Evolutionary conservation across 495 filamentous ascomycete species (phyloP).

Genomic region (Penicillium daleae): DNA sequence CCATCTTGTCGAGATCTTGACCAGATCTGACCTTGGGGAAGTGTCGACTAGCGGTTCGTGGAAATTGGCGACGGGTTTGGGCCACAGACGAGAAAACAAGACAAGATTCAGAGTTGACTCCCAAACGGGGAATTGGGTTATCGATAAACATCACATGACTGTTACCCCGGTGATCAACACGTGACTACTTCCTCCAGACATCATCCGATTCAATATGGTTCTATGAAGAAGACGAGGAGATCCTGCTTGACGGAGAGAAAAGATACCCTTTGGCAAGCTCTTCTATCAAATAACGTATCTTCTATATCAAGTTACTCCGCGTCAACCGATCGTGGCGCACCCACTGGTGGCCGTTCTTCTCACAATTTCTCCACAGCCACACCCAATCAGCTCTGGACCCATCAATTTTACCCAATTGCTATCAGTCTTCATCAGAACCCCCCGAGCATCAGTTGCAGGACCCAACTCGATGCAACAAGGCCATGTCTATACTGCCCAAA

Average conservation of each 20-base stretch:
- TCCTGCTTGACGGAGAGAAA: not conserved
- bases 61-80: slow-evolving; percentile 12
- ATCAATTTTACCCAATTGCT: slow-evolving; percentile 6
- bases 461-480: not conserved
- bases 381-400: slow-evolving; percentile 20
- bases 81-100: not conserved
- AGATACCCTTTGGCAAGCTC: not conserved
- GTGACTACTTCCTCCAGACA: slow-evolving; percentile 22
- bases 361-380: not conserved
- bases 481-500: slow-evolving; percentile 6
- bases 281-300: not conserved
- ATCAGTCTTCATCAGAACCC: slow-evolving; percentile 2
- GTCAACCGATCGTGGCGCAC: not conserved
- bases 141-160: slow-evolving; percentile 49
- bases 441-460: not conserved
- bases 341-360: not conserved
- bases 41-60: slow-evolving; percentile 5
- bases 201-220: too few species aligned
- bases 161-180: slow-evolving; percentile 46
- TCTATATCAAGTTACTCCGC: not conserved
- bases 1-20: slow-evolving; percentile 45
- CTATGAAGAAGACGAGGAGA: not conserved
- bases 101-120: not conserved
- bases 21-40: not conserved
- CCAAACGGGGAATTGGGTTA: slow-evolving; percentile 32